phyloP scores from a whole-genome alignment of 2,329 filamentous ascomycete genomes.

The Meredithiella fracta region DNA sequence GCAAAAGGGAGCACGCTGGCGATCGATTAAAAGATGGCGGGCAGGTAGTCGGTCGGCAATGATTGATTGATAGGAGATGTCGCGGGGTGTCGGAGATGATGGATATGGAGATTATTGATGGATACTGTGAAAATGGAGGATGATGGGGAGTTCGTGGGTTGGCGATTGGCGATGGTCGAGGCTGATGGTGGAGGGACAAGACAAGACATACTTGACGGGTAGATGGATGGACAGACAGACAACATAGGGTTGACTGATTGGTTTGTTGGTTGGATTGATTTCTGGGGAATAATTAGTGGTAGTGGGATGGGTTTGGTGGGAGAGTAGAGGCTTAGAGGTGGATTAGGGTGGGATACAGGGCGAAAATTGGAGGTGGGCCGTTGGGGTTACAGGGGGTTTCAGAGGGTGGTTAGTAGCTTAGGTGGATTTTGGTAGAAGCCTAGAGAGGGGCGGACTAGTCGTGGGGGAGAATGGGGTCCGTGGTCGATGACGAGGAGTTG shows the following conservation, averaged over 20 bases:
- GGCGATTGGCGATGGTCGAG: not conserved
- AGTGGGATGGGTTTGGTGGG: not conserved
- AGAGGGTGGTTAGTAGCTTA: too few relatives aligned
- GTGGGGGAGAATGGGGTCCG: too few relatives aligned
- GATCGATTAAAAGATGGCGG: not conserved
- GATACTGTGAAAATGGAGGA: not conserved
- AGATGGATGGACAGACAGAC: not conserved
- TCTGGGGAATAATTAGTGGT: not conserved
- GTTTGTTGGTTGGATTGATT: not conserved
- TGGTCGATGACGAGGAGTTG: too few relatives aligned
- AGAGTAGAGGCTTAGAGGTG: too few relatives aligned
- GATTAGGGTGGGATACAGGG: too few relatives aligned
- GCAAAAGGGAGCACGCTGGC: not conserved
- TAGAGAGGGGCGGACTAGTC: too few relatives aligned
- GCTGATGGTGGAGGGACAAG: not conserved
- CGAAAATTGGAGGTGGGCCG: too few relatives aligned
- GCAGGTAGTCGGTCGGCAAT: not conserved
- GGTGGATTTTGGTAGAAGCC: too few relatives aligned
- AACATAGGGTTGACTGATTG: not conserved
- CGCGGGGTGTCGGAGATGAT: slow-evolving; percentile 1
- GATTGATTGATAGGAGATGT: not conserved
- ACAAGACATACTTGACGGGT: not conserved
- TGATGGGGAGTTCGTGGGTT: not conserved
- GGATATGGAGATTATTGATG: slow-evolving; percentile 13
- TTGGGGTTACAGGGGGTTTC: too few relatives aligned